phyloP scores from a whole-genome alignment of 208 protist genomes.

The Crithidia bombi region DNA sequence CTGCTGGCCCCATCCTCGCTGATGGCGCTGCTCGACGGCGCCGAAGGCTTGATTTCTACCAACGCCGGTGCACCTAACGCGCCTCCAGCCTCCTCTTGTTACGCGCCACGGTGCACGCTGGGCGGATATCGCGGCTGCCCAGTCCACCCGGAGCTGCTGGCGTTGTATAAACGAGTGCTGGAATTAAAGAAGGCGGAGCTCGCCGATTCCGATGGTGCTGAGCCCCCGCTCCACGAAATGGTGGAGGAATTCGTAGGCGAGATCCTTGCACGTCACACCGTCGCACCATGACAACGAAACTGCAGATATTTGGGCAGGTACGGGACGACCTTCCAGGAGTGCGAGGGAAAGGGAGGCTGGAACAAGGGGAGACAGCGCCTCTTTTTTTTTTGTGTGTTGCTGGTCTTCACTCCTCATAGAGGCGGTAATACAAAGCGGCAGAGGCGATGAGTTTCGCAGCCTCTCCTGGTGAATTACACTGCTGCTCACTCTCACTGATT shows the following conservation, averaged over 20 bases:
- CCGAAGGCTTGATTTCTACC: background rate
- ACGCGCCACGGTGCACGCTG: background rate
- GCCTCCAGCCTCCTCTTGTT: too few relatives aligned
- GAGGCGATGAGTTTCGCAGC: too few relatives aligned
- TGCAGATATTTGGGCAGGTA: background rate
- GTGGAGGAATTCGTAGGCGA: conserved; percentile 11
- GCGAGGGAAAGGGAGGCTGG: background rate
- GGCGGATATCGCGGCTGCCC: too few relatives aligned
- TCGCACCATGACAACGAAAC: background rate
- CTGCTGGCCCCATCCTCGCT: background rate
- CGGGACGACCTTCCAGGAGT: too few relatives aligned
- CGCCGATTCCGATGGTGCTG: background rate
- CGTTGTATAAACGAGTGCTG: conserved; percentile 1
- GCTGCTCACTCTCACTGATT: too few relatives aligned
- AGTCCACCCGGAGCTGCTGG: conserved; percentile 17
- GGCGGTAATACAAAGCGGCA: too few relatives aligned
- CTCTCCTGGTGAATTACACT: too few relatives aligned
- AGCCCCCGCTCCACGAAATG: background rate
- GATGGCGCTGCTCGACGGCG: background rate
- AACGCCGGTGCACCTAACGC: too few relatives aligned
- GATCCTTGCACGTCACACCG: background rate
- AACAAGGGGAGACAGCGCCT: too few relatives aligned
- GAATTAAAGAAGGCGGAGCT: conserved; percentile 2
- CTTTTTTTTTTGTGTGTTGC: too few relatives aligned
- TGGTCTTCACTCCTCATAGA: too few relatives aligned